Percentiles rank a stretch among this genome's conserved stretches.
phyloP scores from a whole-genome alignment of 2,329 filamentous ascomycete genomes.

The Neopestalotiopsis sp. region DNA sequence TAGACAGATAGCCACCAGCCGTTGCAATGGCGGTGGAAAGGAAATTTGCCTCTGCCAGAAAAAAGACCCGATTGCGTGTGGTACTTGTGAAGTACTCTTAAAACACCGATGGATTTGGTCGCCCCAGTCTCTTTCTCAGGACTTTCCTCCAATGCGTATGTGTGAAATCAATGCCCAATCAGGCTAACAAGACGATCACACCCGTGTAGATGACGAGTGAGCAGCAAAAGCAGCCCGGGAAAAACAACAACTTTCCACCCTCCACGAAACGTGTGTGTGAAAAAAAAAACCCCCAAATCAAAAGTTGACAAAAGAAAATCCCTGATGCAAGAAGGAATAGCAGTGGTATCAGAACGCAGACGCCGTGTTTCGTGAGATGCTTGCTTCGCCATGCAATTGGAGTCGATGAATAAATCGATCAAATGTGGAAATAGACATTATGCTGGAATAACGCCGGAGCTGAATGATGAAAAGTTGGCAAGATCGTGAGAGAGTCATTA shows the following conservation, averaged over 20 bases:
- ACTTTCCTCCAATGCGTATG: neutral
- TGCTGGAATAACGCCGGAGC: conserved; percentile 38
- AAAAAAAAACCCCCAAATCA: neutral
- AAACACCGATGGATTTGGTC: neutral
- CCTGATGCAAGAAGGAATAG: conserved; percentile 40
- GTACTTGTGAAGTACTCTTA: neutral
- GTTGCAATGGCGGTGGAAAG: neutral
- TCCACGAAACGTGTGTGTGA: conserved; percentile 1
- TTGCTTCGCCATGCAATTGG: conserved; percentile 44
- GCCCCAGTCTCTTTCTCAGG: neutral
- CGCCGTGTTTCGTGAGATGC: conserved; percentile 44
- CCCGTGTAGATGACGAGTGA: neutral
- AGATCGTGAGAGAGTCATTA: conserved; percentile 16
- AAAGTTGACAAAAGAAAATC: conserved; percentile 30
- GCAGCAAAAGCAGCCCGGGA: neutral
- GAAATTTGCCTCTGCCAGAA: neutral
- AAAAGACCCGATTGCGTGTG: neutral
- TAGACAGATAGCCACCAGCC: neutral
- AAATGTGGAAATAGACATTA: conserved; percentile 38
- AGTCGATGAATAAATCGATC: conserved; percentile 39
- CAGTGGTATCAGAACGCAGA: conserved; percentile 44
- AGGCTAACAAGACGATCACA: neutral
- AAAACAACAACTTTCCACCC: conserved; percentile 1
- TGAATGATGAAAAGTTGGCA: conserved; percentile 30
- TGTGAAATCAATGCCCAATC: conserved; percentile 1